phyloP scores from a whole-genome alignment of 805 yeast species.

The Lipomyces orientalis region DNA sequence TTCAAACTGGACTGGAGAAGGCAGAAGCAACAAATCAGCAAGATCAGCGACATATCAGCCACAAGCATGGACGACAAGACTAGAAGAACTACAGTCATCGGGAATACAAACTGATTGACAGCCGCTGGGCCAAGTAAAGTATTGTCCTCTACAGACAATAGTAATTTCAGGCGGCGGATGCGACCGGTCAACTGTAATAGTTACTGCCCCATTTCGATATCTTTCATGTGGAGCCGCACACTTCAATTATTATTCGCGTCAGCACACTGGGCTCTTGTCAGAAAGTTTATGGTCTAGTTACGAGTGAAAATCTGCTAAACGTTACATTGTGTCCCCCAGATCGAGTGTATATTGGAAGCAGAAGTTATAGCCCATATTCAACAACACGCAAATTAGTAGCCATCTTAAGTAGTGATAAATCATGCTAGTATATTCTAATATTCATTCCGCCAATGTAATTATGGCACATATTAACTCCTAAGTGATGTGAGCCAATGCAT shows the following conservation, averaged over 20 bases:
- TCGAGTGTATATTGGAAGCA: no score
- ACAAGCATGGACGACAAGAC: background rate
- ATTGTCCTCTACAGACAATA: background rate
- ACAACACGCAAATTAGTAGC: no score
- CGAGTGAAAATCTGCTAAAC: no score
- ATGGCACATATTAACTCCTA: background rate
- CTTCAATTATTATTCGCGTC: no score
- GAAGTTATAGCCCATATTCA: no score
- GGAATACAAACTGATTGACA: background rate
- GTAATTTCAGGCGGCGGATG: background rate
- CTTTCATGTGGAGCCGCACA: background rate
- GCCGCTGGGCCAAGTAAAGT: background rate
- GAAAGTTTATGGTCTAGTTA: no score
- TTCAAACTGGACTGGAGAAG: background rate
- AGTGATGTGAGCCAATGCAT: background rate
- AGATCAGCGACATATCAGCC: background rate
- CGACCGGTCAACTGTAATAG: no score
- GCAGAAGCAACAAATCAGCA: background rate
- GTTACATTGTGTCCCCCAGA: no score
- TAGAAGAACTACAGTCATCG: no score
- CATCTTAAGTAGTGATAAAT: background rate
- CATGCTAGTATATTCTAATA: background rate
- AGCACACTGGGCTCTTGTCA: no score
- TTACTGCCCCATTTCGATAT: no score
- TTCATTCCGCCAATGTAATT: background rate